A percentile compares a stretch with the other conserved stretches of the same genome.
phyloP scores from a whole-genome alignment of 768 basidiomycete species.

The Mycena capillaripes region DNA sequence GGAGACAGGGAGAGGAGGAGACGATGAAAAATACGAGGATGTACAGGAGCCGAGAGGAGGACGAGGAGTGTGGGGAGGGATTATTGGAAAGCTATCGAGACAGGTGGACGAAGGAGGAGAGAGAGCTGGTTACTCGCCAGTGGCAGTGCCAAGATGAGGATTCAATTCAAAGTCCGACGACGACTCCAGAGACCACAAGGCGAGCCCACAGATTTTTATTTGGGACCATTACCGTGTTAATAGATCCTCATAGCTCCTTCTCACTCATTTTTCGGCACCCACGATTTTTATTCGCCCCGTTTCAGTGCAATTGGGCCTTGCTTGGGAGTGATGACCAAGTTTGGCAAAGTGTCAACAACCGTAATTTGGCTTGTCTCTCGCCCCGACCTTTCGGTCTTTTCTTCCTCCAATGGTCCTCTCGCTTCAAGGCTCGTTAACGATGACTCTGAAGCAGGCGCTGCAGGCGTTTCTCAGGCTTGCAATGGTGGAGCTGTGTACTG shows the following conservation, averaged over 20 bases:
- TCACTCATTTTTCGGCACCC: constrained; percentile 4
- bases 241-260: neutral
- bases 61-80: constrained; percentile 12
- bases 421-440: neutral
- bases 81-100: constrained; percentile 31
- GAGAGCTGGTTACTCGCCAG: no score
- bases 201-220: neutral
- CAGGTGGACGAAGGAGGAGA: neutral
- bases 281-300: constrained; percentile 8
- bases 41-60: constrained; percentile 14
- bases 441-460: neutral
- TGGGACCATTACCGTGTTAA: neutral
- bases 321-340: constrained; percentile 15
- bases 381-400: neutral
- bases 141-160: neutral
- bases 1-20: constrained; percentile 4
- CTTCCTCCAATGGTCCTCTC: neutral
- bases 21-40: constrained; percentile 31
- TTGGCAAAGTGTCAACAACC: constrained; percentile 13
- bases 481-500: no score
- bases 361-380: neutral
- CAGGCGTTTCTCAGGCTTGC: no score
- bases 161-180: constrained; percentile 16
- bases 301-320: constrained; percentile 6
- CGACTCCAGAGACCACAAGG: no score